A percentile compares a stretch with the other conserved stretches of the same genome.
Conservation (phyloP, 2,329 filamentous ascomycete genomes). For the Monosporascus sp. region DNA sequence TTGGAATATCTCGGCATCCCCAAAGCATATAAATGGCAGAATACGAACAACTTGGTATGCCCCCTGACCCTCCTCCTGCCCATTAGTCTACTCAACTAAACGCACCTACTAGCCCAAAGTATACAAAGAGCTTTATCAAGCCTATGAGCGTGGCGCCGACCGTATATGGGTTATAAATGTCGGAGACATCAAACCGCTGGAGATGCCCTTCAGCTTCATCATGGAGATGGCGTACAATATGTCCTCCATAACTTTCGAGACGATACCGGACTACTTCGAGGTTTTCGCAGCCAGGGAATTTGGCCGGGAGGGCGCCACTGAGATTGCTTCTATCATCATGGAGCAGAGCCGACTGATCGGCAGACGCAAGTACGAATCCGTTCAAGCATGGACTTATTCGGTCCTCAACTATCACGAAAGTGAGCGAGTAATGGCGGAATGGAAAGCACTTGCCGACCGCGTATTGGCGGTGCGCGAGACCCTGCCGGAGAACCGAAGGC, state of each 20-base stretch:
- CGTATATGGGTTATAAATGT: slow-evolving; percentile 65
- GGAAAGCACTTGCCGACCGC: slow-evolving; percentile 41
- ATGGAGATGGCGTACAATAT: slow-evolving; percentile 49
- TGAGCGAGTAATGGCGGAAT: slow-evolving; percentile 47
- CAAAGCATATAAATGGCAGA: slow-evolving; percentile 55
- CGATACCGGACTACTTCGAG: slow-evolving; percentile 38
- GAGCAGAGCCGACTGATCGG: slow-evolving; percentile 45
- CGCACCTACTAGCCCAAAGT: slow-evolving; percentile 9
- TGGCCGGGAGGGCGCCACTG: slow-evolving; percentile 36
- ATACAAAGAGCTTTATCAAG: slow-evolving; percentile 49
- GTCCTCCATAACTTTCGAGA: slow-evolving; percentile 33
- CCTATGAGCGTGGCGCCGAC: slow-evolving; percentile 53
- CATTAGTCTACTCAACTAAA: background rate
- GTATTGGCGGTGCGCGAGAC: slow-evolving; percentile 41
- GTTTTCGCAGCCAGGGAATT: slow-evolving; percentile 48
- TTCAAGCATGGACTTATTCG: slow-evolving; percentile 52
- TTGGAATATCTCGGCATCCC: slow-evolving; percentile 48
- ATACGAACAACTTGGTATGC: slow-evolving; percentile 58
- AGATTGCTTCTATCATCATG: slow-evolving; percentile 46
- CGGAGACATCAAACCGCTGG: slow-evolving; percentile 59
- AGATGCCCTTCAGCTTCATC: slow-evolving; percentile 15
- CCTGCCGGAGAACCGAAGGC: slow-evolving; percentile 37
- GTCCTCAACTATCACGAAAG: slow-evolving; percentile 57
- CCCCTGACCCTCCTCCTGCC: slow-evolving; percentile 22
- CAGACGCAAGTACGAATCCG: slow-evolving; percentile 55